Base-by-base conservation (phyloP, 2,329 filamentous ascomycete genomes). In the Fusarium gaditjirri region DNA sequence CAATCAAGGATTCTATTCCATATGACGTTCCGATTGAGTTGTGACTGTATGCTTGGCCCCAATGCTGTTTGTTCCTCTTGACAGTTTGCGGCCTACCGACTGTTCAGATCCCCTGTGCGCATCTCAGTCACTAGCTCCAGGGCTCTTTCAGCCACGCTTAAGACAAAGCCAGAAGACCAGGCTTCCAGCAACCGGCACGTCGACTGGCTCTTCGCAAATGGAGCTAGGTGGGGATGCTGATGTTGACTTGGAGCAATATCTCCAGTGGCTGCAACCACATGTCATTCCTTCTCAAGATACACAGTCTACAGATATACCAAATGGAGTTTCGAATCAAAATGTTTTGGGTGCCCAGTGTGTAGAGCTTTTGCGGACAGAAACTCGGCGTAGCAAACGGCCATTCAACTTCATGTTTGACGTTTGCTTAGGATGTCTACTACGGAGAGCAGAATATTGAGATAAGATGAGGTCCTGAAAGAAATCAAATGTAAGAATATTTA, bases 351-450 rank as follows among this genome's bases (percentile, higher is more conserved):
- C 8, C 3, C 2, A 12, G 4, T 5, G 3, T 14, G 14, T 5
- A 21, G 14, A 29, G 6, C 4, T 23, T 12, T 11, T 17, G 13
- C 21, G 14, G 6, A 12, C 31, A 27, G 27, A 17, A 4, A 4
- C 25, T 0, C 52, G 14, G 2, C 41, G 53, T 12, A 25, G 6
- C 1, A 65, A 65, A 17, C 46, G 47, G 6, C 55, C 53, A 1
- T 65, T 67, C 21, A 42, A 67, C 47, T 23, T 50, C 8, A 53
- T 57, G 31, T 59, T 67, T 27, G 46, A 65, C 29, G 64, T 59
- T 67, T 14, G 47, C 60, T 16, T 67, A 47, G 64, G 60, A 67
- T 39, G 27, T 29, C 2, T 47, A 64, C 27, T 52, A 64, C 27
- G 46, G 31, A 2, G 41, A 56, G 4, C 3, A 10, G 16, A 31